These are phyloP conservation scores for Oryza glumipatula DNA, from an alignment of 176 grass and related monocot species.

Conservation along the genomic window DNA sequence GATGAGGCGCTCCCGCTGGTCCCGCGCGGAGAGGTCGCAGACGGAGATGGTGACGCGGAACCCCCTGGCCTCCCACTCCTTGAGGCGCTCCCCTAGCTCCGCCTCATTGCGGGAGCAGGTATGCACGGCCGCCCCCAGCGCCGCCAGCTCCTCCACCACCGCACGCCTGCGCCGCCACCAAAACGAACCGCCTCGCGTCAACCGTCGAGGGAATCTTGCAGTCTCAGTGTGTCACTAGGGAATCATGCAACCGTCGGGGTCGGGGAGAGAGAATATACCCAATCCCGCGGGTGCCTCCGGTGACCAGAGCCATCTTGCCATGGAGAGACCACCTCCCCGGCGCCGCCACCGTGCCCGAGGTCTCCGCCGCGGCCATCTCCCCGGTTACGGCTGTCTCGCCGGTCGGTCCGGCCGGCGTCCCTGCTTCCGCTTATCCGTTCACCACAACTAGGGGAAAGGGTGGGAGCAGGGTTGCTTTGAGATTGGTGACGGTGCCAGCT, in stretches of 20 bases:
- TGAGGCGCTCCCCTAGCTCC: slow-evolving; percentile 51
- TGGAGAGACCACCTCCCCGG: slow-evolving; percentile 61
- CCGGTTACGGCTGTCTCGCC: slow-evolving; percentile 31
- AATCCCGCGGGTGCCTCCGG: slow-evolving; percentile 79
- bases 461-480: background rate
- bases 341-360: background rate
- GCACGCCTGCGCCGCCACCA: slow-evolving; percentile 42
- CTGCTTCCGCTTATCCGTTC: background rate
- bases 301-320: slow-evolving; percentile 71
- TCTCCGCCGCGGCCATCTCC: slow-evolving; percentile 26
- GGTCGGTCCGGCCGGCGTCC: too few species aligned
- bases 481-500: background rate
- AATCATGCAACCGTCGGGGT: background rate
- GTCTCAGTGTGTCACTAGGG: background rate
- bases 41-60: slow-evolving; percentile 58
- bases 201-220: background rate
- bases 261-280: slow-evolving; percentile 37
- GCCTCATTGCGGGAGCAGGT: slow-evolving; percentile 62
- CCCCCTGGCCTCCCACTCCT: slow-evolving; percentile 51
- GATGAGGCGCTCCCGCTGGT: slow-evolving; percentile 53
- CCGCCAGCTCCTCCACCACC: slow-evolving; percentile 65
- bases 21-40: slow-evolving; percentile 58
- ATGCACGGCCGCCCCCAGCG: slow-evolving; percentile 60
- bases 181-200: background rate
- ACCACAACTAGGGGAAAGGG: background rate